phyloP scores from a whole-genome alignment of 2,329 filamentous ascomycete genomes.

The Dryadomyces quercus-mongolicae region DNA sequence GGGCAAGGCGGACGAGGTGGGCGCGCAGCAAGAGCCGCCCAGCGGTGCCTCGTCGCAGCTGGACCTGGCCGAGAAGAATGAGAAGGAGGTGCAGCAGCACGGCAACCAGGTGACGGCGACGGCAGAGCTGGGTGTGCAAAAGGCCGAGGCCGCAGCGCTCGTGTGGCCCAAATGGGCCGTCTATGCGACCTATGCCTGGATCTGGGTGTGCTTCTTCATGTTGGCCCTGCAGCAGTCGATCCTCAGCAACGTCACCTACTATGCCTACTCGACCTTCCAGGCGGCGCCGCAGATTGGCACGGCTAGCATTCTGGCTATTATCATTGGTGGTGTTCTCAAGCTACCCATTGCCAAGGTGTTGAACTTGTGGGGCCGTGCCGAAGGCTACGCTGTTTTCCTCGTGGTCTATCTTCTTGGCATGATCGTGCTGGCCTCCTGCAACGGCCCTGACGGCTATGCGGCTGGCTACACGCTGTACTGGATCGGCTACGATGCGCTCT shows the following conservation, averaged over 20 bases:
- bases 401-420: slow-evolving; percentile 37
- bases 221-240: slow-evolving; percentile 25
- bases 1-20: neutral
- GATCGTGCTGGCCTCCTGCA: slow-evolving; percentile 54
- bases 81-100: slow-evolving; percentile 8
- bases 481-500: slow-evolving; percentile 37
- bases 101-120: slow-evolving; percentile 8
- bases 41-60: neutral
- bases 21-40: neutral
- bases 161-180: slow-evolving; percentile 29
- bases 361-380: slow-evolving; percentile 54
- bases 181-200: slow-evolving; percentile 18
- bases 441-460: slow-evolving; percentile 47
- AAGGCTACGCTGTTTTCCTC: slow-evolving; percentile 46
- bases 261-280: slow-evolving; percentile 36
- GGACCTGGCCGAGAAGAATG: slow-evolving; percentile 3
- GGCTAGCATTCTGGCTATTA: slow-evolving; percentile 38
- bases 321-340: slow-evolving; percentile 49
- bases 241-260: slow-evolving; percentile 28
- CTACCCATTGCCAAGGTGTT: slow-evolving; percentile 55
- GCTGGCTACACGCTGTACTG: slow-evolving; percentile 56
- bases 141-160: slow-evolving; percentile 34
- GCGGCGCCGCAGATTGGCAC: slow-evolving; percentile 42
- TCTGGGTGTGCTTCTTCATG: slow-evolving; percentile 29
- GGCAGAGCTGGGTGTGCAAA: slow-evolving; percentile 32